phyloP scores from a whole-genome alignment of 192 early-diverging fungal genomes.

The Coemansia sp. region DNA sequence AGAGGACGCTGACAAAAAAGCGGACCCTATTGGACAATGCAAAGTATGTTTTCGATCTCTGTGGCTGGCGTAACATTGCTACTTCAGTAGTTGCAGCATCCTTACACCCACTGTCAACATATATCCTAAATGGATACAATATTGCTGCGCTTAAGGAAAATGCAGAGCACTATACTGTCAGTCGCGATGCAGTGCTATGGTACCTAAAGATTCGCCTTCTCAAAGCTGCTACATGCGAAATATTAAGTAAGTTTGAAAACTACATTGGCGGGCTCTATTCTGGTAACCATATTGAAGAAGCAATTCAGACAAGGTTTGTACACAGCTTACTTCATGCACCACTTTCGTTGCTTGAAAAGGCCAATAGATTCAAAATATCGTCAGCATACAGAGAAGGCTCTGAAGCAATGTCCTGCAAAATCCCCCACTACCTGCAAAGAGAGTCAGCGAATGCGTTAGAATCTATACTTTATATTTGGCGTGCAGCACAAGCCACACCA shows the following conservation, averaged over 20 bases:
- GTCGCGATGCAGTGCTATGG: constrained; percentile 1
- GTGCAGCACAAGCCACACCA: neutral
- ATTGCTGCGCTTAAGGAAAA: constrained; percentile 16
- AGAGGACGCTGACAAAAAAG: no score
- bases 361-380: neutral
- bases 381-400: neutral
- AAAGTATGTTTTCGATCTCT: neutral
- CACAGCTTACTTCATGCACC: constrained; percentile 2
- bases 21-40: neutral
- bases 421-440: neutral
- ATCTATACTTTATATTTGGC: neutral
- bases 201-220: neutral
- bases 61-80: neutral
- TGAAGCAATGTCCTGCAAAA: neutral
- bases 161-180: neutral
- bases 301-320: neutral
- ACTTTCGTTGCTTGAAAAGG: neutral
- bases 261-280: neutral
- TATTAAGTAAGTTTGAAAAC: neutral
- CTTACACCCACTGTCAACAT: constrained; percentile 6
- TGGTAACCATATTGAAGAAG: neutral
- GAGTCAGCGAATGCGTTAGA: neutral
- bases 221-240: neutral
- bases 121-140: constrained; percentile 26
- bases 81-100: neutral